Percentiles rank a stretch among this genome's conserved stretches.
Evolutionary conservation across 306 rosid species (phyloP).

Genomic region (Ormosia semicastrata): DNA sequence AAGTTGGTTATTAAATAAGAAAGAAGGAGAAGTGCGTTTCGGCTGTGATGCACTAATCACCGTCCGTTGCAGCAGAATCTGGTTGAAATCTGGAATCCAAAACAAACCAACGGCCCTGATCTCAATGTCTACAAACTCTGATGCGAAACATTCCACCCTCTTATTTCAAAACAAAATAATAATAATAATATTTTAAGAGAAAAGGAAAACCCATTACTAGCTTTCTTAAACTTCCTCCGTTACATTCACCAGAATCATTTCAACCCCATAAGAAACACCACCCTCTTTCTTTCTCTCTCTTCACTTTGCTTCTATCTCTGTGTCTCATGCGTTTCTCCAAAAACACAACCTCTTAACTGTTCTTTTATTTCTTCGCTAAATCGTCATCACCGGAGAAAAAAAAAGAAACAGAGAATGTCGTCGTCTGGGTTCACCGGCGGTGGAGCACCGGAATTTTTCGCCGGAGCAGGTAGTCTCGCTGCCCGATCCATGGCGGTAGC

Average conservation of each 20-base stretch:
- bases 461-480: neutral
- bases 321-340: slow-evolving; percentile 51
- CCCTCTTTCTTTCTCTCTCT: neutral
- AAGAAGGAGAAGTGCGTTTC: slow-evolving; percentile 23
- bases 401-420: slow-evolving; percentile 30
- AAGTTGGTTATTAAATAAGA: slow-evolving; percentile 38
- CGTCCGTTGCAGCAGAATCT: slow-evolving; percentile 10
- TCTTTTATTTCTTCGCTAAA: slow-evolving; percentile 8
- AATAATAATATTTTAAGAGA: neutral
- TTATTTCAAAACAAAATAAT: neutral
- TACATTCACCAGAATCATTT: slow-evolving; percentile 45
- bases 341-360: slow-evolving; percentile 36
- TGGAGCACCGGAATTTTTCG: slow-evolving; percentile 55
- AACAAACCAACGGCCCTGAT: slow-evolving; percentile 30
- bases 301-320: slow-evolving; percentile 16
- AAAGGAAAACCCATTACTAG: neutral
- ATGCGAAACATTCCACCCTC: slow-evolving; percentile 20
- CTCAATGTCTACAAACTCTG: slow-evolving; percentile 16
- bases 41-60: neutral
- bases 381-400: neutral
- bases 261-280: slow-evolving; percentile 35
- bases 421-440: slow-evolving; percentile 77
- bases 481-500: slow-evolving; percentile 51
- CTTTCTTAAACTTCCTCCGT: slow-evolving; percentile 19
- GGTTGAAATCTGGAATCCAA: neutral